Evolutionary conservation across 495 filamentous ascomycete species (phyloP), one percentile per base, ranked within the genome.

Genomic region (Neurospora sp.): DNA sequence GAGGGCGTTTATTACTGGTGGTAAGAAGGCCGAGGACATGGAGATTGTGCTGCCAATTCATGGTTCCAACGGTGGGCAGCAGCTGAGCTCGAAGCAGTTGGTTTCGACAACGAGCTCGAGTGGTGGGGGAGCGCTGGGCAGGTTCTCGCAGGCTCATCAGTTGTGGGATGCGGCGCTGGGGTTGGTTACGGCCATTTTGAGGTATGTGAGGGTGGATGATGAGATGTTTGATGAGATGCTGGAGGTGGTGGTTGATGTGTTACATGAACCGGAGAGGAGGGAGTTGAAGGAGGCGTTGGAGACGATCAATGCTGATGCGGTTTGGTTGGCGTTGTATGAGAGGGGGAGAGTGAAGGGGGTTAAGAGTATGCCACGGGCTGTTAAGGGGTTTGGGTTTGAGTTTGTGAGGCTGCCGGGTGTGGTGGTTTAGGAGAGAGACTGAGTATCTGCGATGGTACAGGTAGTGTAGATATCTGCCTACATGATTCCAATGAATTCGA

Each of bases 181-280:
- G 44, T 80, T 92, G 35, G 72, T 94, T 11, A 79, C 84, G 16
- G 80, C 82, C 1, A 79, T 93, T 16, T 82, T 90, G 12, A 79
- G 80, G 38, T 84, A 87, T 78, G 91, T 93, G 27, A 79, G 83
- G 35, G 74, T 94, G 2, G 84, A 86, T 27, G 88, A 90, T 66
- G 87, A 88, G 31, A 84, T 91, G 76, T 90, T 93, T 78, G 92
- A 94, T 79, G 88, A 93, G 66, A 84, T 91, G 4, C 80, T 93
- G 70, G 86, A 86, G 60, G 78, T 92, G 74, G 79, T 93, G 39
- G 86, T 80, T 11, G 87, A 86, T 5, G 80, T 84, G 70, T 71
- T 91, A 71, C 71, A 83, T n/a, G 79, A 78, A 38, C 73, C 70
- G 7, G 27, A 70, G 41, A 80, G 85, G 69, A 69, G 72, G n/a